Conservation (phyloP, 2,329 filamentous ascomycete species). For the Fusarium floridanum region DNA sequence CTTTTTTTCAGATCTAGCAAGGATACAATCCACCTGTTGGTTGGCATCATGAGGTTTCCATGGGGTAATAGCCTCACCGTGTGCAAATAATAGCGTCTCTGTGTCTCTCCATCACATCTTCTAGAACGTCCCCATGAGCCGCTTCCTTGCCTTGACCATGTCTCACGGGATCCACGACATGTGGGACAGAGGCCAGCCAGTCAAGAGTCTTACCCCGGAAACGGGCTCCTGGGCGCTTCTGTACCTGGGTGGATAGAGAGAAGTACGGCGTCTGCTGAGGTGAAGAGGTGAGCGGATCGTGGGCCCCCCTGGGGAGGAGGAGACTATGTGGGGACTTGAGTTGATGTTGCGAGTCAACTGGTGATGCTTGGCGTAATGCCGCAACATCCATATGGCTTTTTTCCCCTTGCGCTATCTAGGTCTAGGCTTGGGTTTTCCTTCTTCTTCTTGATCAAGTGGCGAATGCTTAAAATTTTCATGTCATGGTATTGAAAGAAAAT, state of each 20-base stretch:
- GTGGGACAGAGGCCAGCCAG: neutral
- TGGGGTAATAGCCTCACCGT: conserved; percentile 1
- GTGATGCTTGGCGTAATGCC: conserved; percentile 30
- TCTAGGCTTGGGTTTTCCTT: neutral
- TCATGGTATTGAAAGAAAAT: neutral
- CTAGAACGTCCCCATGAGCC: neutral
- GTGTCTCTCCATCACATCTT: conserved; percentile 7
- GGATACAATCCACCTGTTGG: conserved; percentile 10
- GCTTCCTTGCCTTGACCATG: neutral
- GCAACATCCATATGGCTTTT: conserved; percentile 15
- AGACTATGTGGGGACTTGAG: conserved; percentile 14
- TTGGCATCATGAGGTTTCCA: neutral
- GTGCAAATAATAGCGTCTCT: conserved; percentile 17
- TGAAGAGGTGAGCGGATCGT: neutral
- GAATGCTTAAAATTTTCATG: neutral
- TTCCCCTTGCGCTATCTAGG: conserved; percentile 20
- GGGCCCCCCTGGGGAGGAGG: conserved; percentile 7
- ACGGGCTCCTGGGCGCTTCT: conserved; percentile 4
- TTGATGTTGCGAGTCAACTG: conserved; percentile 3
- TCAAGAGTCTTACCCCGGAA: conserved; percentile 24
- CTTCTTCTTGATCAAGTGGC: neutral
- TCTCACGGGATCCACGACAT: neutral
- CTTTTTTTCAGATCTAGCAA: neutral
- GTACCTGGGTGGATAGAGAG: conserved; percentile 6
- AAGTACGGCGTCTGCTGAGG: neutral